phyloP scores from a whole-genome alignment of 306 rosid genomes.

The Prunus davidiana region DNA sequence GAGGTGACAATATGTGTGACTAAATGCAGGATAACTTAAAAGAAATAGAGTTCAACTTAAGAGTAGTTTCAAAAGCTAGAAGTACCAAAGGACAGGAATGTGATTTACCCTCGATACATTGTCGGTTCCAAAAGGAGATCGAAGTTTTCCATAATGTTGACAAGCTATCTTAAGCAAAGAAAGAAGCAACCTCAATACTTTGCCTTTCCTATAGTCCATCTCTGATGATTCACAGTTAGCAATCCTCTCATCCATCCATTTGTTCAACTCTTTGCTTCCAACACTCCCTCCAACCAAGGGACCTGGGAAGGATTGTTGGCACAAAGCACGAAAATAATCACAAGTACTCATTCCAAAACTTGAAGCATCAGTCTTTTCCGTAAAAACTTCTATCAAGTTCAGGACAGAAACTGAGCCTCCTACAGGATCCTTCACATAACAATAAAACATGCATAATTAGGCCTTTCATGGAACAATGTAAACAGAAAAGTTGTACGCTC shows the following conservation, averaged over 20 bases:
- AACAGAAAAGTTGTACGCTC: conserved; percentile 10
- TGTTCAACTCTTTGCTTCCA: conserved; percentile 81
- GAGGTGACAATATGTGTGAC: neutral
- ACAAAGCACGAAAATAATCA: conserved; percentile 65
- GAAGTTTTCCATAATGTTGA: conserved; percentile 90
- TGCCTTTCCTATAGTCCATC: conserved; percentile 65
- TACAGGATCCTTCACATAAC: conserved; percentile 54
- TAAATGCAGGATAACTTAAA: neutral
- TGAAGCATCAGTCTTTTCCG: conserved; percentile 40
- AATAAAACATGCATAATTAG: conserved; percentile 34
- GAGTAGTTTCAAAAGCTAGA: conserved; percentile 8
- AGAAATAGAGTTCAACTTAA: neutral
- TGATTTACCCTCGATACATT: conserved; percentile 53
- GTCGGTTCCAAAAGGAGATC: conserved; percentile 87
- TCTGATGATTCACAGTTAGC: conserved; percentile 53
- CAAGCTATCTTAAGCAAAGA: conserved; percentile 87
- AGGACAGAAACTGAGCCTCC: conserved; percentile 67
- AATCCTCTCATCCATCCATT: conserved; percentile 91
- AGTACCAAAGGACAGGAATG: conserved; percentile 12
- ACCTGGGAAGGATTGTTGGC: conserved; percentile 90
- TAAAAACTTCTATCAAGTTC: conserved; percentile 71
- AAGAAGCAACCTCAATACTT: conserved; percentile 73
- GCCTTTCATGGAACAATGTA: conserved; percentile 17
- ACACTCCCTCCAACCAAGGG: conserved; percentile 93
- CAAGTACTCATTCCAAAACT: conserved; percentile 38